These are phyloP conservation scores for Trypanosoma conorhini DNA, from an alignment of 208 protist species.

Conservation along the genomic window DNA sequence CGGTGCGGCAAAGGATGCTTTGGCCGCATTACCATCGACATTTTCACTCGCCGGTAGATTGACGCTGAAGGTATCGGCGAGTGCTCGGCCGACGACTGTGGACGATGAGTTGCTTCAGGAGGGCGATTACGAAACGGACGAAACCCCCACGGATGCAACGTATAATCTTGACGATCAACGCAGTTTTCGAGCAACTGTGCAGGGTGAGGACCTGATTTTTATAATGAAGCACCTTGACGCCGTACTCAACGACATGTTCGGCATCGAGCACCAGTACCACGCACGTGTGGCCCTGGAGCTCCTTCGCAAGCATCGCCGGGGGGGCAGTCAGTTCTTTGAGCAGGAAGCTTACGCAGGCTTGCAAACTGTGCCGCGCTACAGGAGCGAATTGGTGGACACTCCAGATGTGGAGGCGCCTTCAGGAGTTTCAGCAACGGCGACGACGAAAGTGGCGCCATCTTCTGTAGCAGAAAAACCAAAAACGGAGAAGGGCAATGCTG, in stretches of 20 bases:
- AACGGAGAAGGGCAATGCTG: not conserved
- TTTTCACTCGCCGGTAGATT: conserved; percentile 44
- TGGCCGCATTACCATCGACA: conserved; percentile 8
- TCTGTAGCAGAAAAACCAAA: not conserved
- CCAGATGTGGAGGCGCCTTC: not conserved
- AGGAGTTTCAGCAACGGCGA: not conserved
- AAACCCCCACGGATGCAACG: not conserved
- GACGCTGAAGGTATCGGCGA: conserved; percentile 31
- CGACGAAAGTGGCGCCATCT: not conserved
- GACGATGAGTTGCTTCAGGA: conserved; percentile 12
- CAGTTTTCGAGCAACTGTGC: conserved; percentile 40
- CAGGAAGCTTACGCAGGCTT: not conserved
- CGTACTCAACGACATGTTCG: conserved; percentile 77
- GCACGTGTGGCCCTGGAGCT: not conserved
- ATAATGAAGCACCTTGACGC: conserved; percentile 72
- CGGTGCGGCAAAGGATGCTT: not conserved
- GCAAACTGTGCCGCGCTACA: conserved; percentile 6
- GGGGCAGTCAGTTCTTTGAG: not conserved
- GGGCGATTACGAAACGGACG: conserved; percentile 25
- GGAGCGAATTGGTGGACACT: conserved; percentile 17
- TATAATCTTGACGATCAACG: conserved; percentile 64
- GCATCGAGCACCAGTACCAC: conserved; percentile 66
- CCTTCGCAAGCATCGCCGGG: conserved; percentile 1
- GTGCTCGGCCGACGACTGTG: too few relatives aligned
- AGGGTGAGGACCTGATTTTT: conserved; percentile 63